Percentiles rank a stretch among this genome's conserved stretches.
These are phyloP conservation scores for Clonostachys rosea DNA, from an alignment of 2,329 filamentous ascomycete species.

Conservation along the genomic window DNA sequence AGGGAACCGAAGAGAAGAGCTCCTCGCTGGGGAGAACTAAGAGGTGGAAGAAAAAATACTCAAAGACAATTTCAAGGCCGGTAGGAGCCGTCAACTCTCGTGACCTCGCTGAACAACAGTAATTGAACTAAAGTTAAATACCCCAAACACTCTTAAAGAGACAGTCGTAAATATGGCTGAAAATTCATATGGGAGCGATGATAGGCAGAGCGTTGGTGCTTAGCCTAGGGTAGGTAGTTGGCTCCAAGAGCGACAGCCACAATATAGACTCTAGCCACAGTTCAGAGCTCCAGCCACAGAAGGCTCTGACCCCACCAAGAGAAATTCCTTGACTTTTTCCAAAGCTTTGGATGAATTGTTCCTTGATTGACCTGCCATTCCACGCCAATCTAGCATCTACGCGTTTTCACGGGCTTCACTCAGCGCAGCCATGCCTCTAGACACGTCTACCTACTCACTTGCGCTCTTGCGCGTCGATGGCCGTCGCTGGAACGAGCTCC, in stretches of 20 bases:
- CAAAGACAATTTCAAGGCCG: too few species aligned
- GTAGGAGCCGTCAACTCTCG: too few species aligned
- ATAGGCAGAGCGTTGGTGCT: neutral
- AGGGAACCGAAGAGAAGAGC: too few species aligned
- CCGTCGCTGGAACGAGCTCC: constrained; percentile 94
- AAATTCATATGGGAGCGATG: neutral
- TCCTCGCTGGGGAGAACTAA: too few species aligned
- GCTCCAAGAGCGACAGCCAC: neutral
- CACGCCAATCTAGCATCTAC: neutral
- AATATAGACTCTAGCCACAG: constrained; percentile 9
- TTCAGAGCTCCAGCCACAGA: constrained; percentile 10
- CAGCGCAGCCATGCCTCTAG: constrained; percentile 71
- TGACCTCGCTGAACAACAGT: too few species aligned
- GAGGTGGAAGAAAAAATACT: too few species aligned
- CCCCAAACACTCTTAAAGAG: too few species aligned
- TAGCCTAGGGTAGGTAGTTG: neutral
- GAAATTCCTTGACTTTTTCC: constrained; percentile 1
- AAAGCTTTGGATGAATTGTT: neutral
- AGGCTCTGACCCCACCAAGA: neutral
- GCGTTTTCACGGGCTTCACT: neutral
- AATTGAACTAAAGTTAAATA: too few species aligned
- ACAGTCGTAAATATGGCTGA: neutral
- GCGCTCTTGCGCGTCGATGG: constrained; percentile 79
- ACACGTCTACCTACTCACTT: constrained; percentile 86
- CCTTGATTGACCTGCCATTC: neutral